Conservation (phyloP, 805 yeast genomes). For the Cyberlindnera xylosilytica region DNA sequence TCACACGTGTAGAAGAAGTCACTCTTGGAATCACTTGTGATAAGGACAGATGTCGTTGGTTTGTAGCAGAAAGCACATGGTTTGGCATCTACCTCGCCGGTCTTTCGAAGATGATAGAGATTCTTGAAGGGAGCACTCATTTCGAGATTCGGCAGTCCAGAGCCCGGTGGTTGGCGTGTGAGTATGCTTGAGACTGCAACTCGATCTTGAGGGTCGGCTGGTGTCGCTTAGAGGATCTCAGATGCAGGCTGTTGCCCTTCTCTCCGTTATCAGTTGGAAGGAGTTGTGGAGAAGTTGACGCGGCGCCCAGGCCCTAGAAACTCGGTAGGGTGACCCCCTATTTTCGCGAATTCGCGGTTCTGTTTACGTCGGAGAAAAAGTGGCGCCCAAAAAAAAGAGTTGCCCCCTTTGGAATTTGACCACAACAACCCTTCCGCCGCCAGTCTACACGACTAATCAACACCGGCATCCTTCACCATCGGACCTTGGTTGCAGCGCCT, state of each 20-base stretch:
- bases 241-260: too few relatives aligned
- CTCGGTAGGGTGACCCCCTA: constrained; percentile 1
- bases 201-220: too few relatives aligned
- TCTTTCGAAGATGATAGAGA: constrained; percentile 24
- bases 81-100: constrained; percentile 17
- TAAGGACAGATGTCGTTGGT: constrained; percentile 24
- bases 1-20: constrained; percentile 29
- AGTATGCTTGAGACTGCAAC: too few relatives aligned
- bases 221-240: too few relatives aligned
- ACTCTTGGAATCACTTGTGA: constrained; percentile 22
- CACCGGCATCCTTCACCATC: not conserved
- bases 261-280: too few relatives aligned
- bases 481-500: not conserved
- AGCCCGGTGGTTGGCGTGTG: too few relatives aligned
- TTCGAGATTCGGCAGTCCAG: not conserved
- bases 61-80: constrained; percentile 29
- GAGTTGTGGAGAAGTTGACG: too few relatives aligned
- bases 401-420: constrained; percentile 6
- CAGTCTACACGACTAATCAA: not conserved
- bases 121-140: constrained; percentile 16
- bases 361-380: constrained; percentile 1
- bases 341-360: not conserved
- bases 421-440: not conserved
- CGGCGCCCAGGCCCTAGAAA: too few relatives aligned
- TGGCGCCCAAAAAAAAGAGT: constrained; percentile 6